Evolutionary conservation across 345 rosid genomes (phyloP), one percentile per base, ranked within the genome.

Genomic region (Gossypium rotundifolium): DNA sequence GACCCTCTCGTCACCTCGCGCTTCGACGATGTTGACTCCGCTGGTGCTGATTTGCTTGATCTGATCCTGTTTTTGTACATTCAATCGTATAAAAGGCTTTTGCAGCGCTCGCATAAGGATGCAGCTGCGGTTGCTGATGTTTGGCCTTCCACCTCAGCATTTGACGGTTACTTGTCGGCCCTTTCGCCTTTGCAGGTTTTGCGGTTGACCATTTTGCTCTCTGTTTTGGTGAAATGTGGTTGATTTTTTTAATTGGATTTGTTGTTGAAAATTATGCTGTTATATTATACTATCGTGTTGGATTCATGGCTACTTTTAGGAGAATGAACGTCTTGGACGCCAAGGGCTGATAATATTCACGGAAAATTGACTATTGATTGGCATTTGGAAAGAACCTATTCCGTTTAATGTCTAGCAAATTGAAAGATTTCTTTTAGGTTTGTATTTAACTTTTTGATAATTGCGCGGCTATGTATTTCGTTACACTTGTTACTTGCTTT

Each of bases 101-200:
- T 89, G 75, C 99, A 98, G 2, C 88, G 97, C 80, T 77, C 98
- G 74, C 96, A 96, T 62, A 96, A 90, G 85, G 99, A 96, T 74
- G 84, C 99, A 7, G 97, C 94, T 1, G 81, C 99, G 2, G 95
- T 96, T 18, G 97, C 98, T 5, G 99, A 96, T 78, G 98, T 93
- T 0, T 96, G 99, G 99, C 99, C 99, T 3, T 96, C 99, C n/a
- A 93, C 96, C 42, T 96, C 99, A 3, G 99, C 99, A 27, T 96
- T 96, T 75, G 99, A 96, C 69, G 98, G 98, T 2, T 93, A 88
- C 82, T 78, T 96, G 79, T 96, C 99, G 6, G 99, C 98, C 29
- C 78, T 96, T 33, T 96, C 98, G 66, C 99, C 99, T 61, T 88
- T 96, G 83, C 99, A 96, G 97, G 99, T 90, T 71, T 70, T 80